Evolutionary conservation across 805 yeast genomes (phyloP).

Genomic region (Metschnikowia lunata): DNA sequence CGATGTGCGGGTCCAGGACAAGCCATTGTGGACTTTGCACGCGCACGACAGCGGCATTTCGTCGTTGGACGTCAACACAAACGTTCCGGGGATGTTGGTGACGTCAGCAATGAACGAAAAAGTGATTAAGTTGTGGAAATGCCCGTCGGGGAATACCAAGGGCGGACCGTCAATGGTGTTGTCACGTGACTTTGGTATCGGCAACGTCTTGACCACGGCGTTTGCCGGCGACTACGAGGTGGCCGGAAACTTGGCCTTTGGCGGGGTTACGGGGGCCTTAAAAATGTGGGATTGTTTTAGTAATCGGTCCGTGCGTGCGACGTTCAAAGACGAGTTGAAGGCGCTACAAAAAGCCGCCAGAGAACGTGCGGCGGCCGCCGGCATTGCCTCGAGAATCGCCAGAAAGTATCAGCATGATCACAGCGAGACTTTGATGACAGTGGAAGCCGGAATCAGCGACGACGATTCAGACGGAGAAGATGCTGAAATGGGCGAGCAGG

Average conservation of each 20-base stretch:
- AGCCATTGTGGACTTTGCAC: conserved; percentile 90
- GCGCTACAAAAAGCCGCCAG: conserved; percentile 54
- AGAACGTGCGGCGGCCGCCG: conserved; percentile 48
- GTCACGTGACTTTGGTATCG: conserved; percentile 89
- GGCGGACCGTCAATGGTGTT: conserved; percentile 79
- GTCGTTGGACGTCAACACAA: conserved; percentile 63
- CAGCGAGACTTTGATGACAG: conserved; percentile 54
- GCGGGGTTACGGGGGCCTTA: conserved; percentile 80
- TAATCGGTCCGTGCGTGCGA: conserved; percentile 69
- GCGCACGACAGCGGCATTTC: conserved; percentile 96
- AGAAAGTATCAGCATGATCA: conserved; percentile 57
- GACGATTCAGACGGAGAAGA: conserved; percentile 60
- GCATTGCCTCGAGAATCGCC: conserved; percentile 69
- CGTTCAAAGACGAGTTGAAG: conserved; percentile 58
- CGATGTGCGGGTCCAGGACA: conserved; percentile 67
- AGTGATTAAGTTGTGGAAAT: conserved; percentile 81
- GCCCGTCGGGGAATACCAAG: conserved; percentile 34
- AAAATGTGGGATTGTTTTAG: conserved; percentile 92
- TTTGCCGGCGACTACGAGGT: conserved; percentile 88
- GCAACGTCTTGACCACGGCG: conserved; percentile 77
- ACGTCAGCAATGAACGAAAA: conserved; percentile 94
- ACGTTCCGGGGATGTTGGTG: conserved; percentile 66
- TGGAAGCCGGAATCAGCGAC: conserved; percentile 53
- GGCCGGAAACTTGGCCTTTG: conserved; percentile 77
- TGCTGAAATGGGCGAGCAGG: conserved; percentile 29